Evolutionary conservation across 2,329 filamentous ascomycete genomes (phyloP), one percentile per base, ranked within the genome.

Genomic region (Fusarium subglutinans): DNA sequence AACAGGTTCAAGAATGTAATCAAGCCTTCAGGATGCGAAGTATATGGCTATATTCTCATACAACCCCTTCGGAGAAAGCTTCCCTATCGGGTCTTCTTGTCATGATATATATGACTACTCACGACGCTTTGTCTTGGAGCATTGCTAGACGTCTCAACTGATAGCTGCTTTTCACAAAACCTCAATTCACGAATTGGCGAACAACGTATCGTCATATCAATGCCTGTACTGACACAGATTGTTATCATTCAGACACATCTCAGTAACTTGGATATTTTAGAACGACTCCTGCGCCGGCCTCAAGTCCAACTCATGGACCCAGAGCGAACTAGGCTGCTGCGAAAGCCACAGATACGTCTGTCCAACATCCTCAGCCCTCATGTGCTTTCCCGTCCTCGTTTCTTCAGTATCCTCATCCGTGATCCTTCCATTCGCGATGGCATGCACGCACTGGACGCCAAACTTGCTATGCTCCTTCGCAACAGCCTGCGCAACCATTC

Each of bases 391-490:
- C 1, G 76, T 82, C 62, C 87, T 84, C 2, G 83, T 84, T 35
- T 87, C 81, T 62, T 85, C 86, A 2, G 83, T 84, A 38, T 87
- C 80, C 59, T 85, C 85, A 76, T 90, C 88, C 37, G 80, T 82
- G 62, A 90, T 90, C 1, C 79, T 80, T 2, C 87, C 88, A 75
- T 90, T 90, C 2, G 86, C 87, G 68, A 90, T 88, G 6, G 88
- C 84, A 79, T 91, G 89, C n/a, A 87, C 87, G 8, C 90, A 87
- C 78, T 90, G 88, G 1, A 90, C 79, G 5, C 88, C 88, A 68
- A 85, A 86, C n/a, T 83, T 83, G 72, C 85, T 88, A 80, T 90
- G 87, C 79, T 90, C 89, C 43, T 87, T 84, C 1, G 87, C 88
- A 48, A 90, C 79, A 13, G 84, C 86, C 78, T 90, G 88, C 2